Conservation (phyloP, 805 yeast genomes). For the Spathaspora gorwiae region DNA sequence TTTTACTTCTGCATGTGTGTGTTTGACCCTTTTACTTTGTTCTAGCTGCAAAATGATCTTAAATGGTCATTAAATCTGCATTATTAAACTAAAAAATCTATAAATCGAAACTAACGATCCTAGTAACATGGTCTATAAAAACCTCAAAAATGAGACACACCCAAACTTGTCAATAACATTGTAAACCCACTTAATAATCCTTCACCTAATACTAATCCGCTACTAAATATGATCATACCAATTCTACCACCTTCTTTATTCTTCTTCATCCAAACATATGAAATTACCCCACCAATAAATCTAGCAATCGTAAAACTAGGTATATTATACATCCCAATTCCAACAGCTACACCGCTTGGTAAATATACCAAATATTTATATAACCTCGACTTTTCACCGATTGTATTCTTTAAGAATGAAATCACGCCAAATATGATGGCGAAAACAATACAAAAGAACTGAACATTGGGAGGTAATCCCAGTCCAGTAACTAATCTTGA, state of each 20-base stretch:
- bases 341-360: constrained; percentile 96
- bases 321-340: constrained; percentile 90
- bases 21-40: no score
- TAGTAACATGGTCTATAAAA: no score
- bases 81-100: no score
- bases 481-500: constrained; percentile 88
- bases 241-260: constrained; percentile 47
- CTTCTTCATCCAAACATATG: constrained; percentile 47
- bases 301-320: constrained; percentile 93
- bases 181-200: constrained; percentile 82
- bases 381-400: constrained; percentile 39
- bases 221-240: constrained; percentile 77
- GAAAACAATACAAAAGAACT: constrained; percentile 53
- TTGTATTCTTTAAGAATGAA: constrained; percentile 56
- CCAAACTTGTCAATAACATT: constrained; percentile 69
- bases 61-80: no score
- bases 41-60: no score
- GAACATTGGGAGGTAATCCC: constrained; percentile 80
- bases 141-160: constrained; percentile 26
- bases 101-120: no score
- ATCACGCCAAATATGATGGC: constrained; percentile 68
- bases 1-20: no score
- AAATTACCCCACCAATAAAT: constrained; percentile 78
- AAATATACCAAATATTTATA: constrained; percentile 49
- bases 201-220: constrained; percentile 92